phyloP scores from a whole-genome alignment of 1,139 yeast species.

The Saccharomyces uvarum region DNA sequence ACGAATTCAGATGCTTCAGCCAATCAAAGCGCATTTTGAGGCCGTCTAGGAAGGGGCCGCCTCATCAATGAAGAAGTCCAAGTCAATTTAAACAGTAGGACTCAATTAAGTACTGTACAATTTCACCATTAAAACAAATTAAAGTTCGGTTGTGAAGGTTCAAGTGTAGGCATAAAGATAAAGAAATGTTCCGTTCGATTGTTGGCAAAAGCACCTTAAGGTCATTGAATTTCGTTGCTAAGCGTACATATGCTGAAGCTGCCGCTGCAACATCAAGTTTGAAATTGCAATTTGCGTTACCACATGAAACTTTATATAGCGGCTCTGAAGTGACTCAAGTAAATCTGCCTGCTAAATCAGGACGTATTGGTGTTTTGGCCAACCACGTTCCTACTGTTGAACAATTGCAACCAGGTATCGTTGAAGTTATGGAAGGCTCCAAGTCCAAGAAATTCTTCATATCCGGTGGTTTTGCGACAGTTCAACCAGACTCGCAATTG shows the following conservation, averaged over 20 bases:
- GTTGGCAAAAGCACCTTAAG: constrained; percentile 37
- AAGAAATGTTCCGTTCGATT: constrained; percentile 20
- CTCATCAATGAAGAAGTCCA: neutral
- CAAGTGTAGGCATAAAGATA: neutral
- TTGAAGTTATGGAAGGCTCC: constrained; percentile 81
- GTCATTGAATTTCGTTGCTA: constrained; percentile 53
- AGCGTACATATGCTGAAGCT: constrained; percentile 87
- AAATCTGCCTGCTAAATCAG: constrained; percentile 91
- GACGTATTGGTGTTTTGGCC: constrained; percentile 95
- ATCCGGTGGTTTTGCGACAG: constrained; percentile 95
- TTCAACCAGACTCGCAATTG: constrained; percentile 88
- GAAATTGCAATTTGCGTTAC: constrained; percentile 84
- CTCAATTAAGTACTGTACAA: neutral
- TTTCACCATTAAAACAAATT: neutral
- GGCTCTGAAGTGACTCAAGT: constrained; percentile 59
- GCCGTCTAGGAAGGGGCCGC: neutral
- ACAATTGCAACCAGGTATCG: constrained; percentile 93
- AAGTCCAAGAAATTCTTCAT: constrained; percentile 71
- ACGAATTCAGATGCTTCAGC: neutral
- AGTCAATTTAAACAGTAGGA: neutral
- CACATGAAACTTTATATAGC: constrained; percentile 50
- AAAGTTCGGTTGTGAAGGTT: neutral
- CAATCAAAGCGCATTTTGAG: neutral
- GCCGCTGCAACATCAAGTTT: constrained; percentile 56
- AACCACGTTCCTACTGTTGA: constrained; percentile 97